Percentiles rank a stretch among this genome's conserved stretches.
Evolutionary conservation across 2,329 filamentous ascomycete genomes (phyloP).

Genomic region (Sporothrix globosa): DNA sequence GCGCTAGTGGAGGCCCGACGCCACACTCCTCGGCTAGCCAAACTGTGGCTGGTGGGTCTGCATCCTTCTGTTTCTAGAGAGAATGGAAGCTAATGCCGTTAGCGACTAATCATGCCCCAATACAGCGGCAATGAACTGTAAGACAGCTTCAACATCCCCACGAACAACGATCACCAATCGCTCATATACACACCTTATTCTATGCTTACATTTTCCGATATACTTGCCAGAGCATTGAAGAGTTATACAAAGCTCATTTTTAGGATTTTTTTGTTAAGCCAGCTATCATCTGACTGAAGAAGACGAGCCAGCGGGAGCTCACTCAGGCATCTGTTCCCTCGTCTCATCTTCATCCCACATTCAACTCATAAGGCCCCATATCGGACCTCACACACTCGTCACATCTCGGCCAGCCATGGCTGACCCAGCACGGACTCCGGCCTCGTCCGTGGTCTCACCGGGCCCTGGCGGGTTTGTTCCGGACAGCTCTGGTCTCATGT

Average conservation of each 20-base stretch:
- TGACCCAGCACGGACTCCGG: neutral
- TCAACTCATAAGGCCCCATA: neutral
- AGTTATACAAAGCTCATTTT: neutral
- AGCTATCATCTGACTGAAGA: neutral
- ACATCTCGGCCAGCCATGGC: neutral
- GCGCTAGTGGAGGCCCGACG: neutral
- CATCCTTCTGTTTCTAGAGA: no score
- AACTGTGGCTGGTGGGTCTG: neutral
- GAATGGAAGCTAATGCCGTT: neutral
- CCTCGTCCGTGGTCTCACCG: neutral
- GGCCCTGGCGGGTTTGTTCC: constrained; percentile 58
- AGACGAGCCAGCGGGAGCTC: neutral
- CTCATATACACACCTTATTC: neutral
- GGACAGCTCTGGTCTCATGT: constrained; percentile 49
- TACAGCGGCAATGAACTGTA: constrained; percentile 2
- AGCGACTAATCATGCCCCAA: neutral
- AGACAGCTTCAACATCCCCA: neutral
- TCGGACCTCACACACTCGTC: neutral
- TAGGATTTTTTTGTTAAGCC: neutral
- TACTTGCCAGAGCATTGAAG: neutral
- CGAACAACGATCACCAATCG: neutral
- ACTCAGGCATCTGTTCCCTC: neutral
- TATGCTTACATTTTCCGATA: neutral
- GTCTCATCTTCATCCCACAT: constrained; percentile 12
- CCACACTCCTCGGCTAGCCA: neutral